A percentile compares a stretch with the other conserved stretches of the same genome.
These are phyloP conservation scores for Xylaria sp. DNA, from an alignment of 2,329 filamentous ascomycete species.

Conservation along the genomic window DNA sequence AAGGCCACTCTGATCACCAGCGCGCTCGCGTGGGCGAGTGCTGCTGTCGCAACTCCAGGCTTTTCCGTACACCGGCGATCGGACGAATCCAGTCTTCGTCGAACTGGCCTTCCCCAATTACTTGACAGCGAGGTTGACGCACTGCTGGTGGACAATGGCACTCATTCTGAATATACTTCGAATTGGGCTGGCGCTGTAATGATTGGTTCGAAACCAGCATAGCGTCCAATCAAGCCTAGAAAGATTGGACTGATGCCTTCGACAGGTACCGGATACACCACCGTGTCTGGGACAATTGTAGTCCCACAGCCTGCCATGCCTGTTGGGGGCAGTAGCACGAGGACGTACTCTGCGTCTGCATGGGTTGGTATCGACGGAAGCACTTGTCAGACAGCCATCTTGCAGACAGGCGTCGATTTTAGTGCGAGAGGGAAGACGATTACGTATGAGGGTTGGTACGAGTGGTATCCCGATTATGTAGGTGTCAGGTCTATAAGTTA, in stretches of 20 bases:
- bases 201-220: slow-evolving; percentile 49
- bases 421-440: slow-evolving; percentile 55
- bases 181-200: slow-evolving; percentile 71
- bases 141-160: slow-evolving; percentile 50
- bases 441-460: slow-evolving; percentile 67
- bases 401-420: slow-evolving; percentile 69
- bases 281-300: slow-evolving; percentile 64
- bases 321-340: slow-evolving; percentile 41
- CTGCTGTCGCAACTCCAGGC: slow-evolving; percentile 58
- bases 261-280: slow-evolving; percentile 57
- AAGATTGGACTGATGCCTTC: slow-evolving; percentile 15
- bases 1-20: slow-evolving; percentile 56
- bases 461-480: slow-evolving; percentile 68
- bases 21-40: slow-evolving; percentile 54
- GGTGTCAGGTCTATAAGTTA: slow-evolving; percentile 12
- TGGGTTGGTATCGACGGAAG: slow-evolving; percentile 73
- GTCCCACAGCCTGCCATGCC: slow-evolving; percentile 58
- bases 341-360: slow-evolving; percentile 35
- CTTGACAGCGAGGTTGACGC: slow-evolving; percentile 45
- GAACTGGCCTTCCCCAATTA: slow-evolving; percentile 47
- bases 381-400: slow-evolving; percentile 63
- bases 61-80: slow-evolving; percentile 52
- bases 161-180: slow-evolving; percentile 60
- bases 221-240: neutral
- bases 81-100: slow-evolving; percentile 42